Evolutionary conservation across 2,329 filamentous ascomycete species (phyloP).

Genomic region (Diaporthe ampelina): DNA sequence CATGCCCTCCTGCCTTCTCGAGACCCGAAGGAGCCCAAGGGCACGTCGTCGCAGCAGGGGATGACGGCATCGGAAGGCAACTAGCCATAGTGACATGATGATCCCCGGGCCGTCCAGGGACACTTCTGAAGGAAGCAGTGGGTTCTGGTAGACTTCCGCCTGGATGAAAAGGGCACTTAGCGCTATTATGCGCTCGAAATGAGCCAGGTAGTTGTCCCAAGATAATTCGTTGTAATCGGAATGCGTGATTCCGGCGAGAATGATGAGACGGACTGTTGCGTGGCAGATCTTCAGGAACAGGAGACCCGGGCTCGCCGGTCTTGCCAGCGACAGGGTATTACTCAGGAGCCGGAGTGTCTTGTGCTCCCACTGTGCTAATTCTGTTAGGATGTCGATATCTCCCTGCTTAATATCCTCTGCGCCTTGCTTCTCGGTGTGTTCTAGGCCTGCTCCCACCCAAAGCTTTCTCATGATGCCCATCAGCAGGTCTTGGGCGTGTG

Average conservation of each 20-base stretch:
- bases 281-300: constrained; percentile 49
- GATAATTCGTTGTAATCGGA: constrained; percentile 45
- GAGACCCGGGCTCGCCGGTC: constrained; percentile 1
- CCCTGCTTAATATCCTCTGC: not conserved
- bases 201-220: constrained; percentile 48
- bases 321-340: not conserved
- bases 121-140: constrained; percentile 42
- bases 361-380: constrained; percentile 25
- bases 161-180: constrained; percentile 40
- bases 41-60: constrained; percentile 48
- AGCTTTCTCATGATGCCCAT: constrained; percentile 42
- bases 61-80: constrained; percentile 49
- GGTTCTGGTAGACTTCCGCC: constrained; percentile 23
- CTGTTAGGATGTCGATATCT: not conserved
- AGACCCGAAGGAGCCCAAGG: constrained; percentile 44
- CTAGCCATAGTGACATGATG: constrained; percentile 49
- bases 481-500: constrained; percentile 40
- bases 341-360: constrained; percentile 7
- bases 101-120: constrained; percentile 51
- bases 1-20: constrained; percentile 51
- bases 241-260: constrained; percentile 44
- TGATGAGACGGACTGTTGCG: constrained; percentile 43
- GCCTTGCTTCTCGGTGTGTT: not conserved
- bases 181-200: constrained; percentile 48
- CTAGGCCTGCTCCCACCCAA: constrained; percentile 20